Base-by-base conservation (phyloP, 306 rosid species). In the Lupinus albus region DNA sequence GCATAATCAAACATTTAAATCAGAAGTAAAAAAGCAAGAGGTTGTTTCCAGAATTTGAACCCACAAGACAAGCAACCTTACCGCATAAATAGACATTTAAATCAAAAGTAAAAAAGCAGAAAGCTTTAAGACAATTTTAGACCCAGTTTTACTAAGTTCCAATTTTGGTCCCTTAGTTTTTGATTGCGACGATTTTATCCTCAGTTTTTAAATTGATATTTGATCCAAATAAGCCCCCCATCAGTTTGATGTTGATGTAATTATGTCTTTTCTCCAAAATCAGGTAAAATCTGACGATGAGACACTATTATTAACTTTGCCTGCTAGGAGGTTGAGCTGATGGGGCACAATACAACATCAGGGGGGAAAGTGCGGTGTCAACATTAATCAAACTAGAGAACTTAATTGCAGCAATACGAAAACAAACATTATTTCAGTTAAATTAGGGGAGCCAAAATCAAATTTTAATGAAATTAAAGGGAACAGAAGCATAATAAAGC, bases 21-120 rank as follows among this genome's bases (percentile, higher is more conserved):
- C n/a, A n/a, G n/a, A n/a, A n/a, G n/a, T n/a, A n/a, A n/a, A n/a
- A n/a, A n/a, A n/a, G n/a, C n/a, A n/a, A n/a, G n/a, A n/a, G n/a
- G n/a, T n/a, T n/a, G n/a, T n/a, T n/a, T n/a, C n/a, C n/a, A n/a
- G n/a, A n/a, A n/a, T n/a, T n/a, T n/a, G n/a, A n/a, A n/a, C n/a
- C n/a, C n/a, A n/a, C n/a, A n/a, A n/a, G n/a, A n/a, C n/a, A n/a
- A n/a, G n/a, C n/a, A n/a, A n/a, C n/a, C n/a, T n/a, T n/a, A n/a
- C n/a, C n/a, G n/a, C n/a, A n/a, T n/a, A n/a, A n/a, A n/a, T n/a
- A 47, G 67, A 53, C 38, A 65, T 67, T 56, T 61, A 65, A 58
- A 59, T 52, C 18, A 44, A 6, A 32, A 4, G 36, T 32, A 32
- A 4, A 32, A 32, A 25, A 25, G 28, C 28, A 25, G 3, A 25